Percentiles rank a stretch among this genome's conserved stretches.
Conservation (phyloP, 169 alveolate genomes). For the Plasmodium coatneyi region DNA sequence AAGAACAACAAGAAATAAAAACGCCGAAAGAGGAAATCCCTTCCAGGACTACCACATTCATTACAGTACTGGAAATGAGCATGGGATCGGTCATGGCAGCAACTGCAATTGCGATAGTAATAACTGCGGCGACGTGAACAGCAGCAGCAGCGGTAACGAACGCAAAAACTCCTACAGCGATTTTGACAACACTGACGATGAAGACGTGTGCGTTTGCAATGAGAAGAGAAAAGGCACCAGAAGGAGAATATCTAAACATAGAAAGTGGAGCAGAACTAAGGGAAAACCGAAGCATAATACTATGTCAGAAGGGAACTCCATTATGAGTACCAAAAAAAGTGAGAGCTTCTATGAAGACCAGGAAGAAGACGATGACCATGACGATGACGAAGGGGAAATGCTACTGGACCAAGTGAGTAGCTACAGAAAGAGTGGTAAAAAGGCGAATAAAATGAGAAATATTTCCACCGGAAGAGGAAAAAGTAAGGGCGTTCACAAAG, state of each 20-base stretch:
- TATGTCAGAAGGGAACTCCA: background rate
- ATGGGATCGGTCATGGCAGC: background rate
- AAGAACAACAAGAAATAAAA: background rate
- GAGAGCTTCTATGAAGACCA: background rate
- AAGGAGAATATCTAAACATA: background rate
- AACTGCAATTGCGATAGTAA: background rate
- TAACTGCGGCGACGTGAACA: background rate
- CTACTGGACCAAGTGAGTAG: background rate
- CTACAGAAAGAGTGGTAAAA: background rate
- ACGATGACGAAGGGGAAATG: background rate
- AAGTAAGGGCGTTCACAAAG: background rate
- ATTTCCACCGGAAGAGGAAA: background rate
- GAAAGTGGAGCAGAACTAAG: slow-evolving; percentile 1
- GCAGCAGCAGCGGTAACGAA: background rate
- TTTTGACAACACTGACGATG: background rate
- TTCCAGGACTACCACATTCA: background rate
- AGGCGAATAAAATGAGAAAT: background rate
- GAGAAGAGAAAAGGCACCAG: background rate
- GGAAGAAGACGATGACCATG: background rate
- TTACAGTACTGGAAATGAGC: background rate
- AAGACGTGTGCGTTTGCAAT: background rate
- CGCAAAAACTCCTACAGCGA: background rate
- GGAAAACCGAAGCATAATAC: background rate
- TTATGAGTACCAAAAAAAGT: background rate
- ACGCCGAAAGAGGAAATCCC: background rate